Conservation (phyloP, 306 rosid genomes). For the Abrus precatorius region DNA sequence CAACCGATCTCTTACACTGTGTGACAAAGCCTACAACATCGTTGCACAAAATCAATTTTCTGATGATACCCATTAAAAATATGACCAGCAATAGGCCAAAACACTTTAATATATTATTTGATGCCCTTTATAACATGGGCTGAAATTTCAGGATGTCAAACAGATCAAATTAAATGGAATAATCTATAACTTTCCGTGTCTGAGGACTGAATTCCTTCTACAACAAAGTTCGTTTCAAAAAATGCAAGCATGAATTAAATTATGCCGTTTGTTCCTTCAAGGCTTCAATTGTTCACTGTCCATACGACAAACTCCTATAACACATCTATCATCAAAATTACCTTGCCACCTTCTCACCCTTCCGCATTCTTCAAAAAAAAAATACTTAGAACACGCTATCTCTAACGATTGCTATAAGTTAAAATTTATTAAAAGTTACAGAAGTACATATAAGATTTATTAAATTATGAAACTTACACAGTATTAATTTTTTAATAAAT, state of each 20-base stretch:
- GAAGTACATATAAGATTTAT: too few species aligned
- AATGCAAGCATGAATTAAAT: conserved; percentile 28
- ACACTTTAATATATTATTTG: conserved; percentile 6
- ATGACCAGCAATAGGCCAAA: conserved; percentile 30
- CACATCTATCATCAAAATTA: conserved; percentile 31
- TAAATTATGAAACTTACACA: too few species aligned
- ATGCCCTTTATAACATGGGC: conserved; percentile 8
- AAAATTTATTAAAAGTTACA: too few species aligned
- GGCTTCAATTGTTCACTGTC: conserved; percentile 15
- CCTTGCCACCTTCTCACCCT: not conserved
- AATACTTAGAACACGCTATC: too few species aligned
- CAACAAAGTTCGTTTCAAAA: not conserved
- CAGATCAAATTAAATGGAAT: conserved; percentile 32
- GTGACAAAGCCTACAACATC: conserved; percentile 69
- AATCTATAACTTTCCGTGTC: conserved; percentile 16
- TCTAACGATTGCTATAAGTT: too few species aligned
- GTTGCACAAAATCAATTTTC: conserved; percentile 44
- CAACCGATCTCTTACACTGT: conserved; percentile 76
- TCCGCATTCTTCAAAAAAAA: not conserved
- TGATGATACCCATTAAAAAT: conserved; percentile 36
- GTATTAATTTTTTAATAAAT: too few species aligned
- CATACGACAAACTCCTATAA: not conserved
- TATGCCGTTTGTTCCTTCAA: conserved; percentile 22
- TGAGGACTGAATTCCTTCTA: conserved; percentile 35
- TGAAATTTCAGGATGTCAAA: conserved; percentile 22